Evolutionary conservation across 164 flowering plant species (phyloP), one percentile per base, ranked within the genome.

Genomic region (Aristolochia fimbriata): DNA sequence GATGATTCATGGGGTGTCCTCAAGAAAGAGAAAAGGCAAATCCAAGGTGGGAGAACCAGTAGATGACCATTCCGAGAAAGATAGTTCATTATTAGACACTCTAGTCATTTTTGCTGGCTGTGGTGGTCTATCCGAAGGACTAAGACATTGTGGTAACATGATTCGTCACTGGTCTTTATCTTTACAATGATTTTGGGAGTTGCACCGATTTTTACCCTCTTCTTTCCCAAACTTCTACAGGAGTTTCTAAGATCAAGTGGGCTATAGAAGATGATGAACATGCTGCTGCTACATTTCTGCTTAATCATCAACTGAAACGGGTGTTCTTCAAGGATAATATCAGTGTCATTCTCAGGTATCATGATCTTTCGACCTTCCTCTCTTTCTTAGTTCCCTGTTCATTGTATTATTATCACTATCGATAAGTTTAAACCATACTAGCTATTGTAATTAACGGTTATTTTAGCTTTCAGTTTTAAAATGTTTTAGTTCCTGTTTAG

Each of bases 81-180:
- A 48, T 55, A 10, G 43, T 30, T 77, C 76, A n/a, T 59, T 77
- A 45, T 63, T 93, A 69, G 84, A 87, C 22, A 93, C 99, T 59
- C 63, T 93, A 27, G 99, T 90, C 62, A 93, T 93, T 58, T 93
- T 93, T 88, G 87, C 99, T 70, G 99, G 99, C 58, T 93, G 99
- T 78, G 99, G 99, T 64, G 99, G 99, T 54, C 69, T 93, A 58
- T 90, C 99, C 9, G 92, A 93, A 62, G 98, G 98, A 17, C 64
- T 88, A 64, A 77, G 85, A 43, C 73, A 81, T 64, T 68, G 97
- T 43, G 97, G 98, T 84, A 77, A 10, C 48, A 11, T 11, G 8
- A 5, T 51, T 30, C 31, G 6, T 30, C 45, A 10, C 6, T 19
- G 25, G 15, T 62, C 55, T 15, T 22, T 14, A 45, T 24, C 15